Base-by-base conservation (phyloP, 192 early-diverging fungal species). In the Backusella circina region DNA sequence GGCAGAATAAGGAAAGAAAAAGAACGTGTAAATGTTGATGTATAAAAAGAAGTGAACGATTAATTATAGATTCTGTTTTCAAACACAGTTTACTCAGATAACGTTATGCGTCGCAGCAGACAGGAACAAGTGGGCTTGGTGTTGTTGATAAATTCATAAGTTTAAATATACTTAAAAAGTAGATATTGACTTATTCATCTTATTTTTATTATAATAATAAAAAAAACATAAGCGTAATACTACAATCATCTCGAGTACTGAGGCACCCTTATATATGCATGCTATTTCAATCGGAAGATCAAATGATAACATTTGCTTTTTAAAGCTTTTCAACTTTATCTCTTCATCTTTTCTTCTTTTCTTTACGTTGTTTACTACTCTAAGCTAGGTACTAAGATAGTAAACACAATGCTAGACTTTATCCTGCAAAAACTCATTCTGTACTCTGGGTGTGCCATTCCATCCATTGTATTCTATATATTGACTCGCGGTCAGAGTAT, bases 381-480 rank as follows among this genome's bases (percentile, higher is more conserved):
- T 3, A 26, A 61, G 26, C 10, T 28, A n/a, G 16, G 13, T 65
- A 33, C 5, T 35, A 3, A 37, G 13, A 32, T 16, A 68, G n/a
- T n/a, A n/a, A n/a, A n/a, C n/a, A n/a, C n/a, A n/a, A n/a, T 68
- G 67, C 35, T 68, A n/a, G 67, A 68, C n/a, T 37, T 35, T n/a
- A 68, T 68, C 13, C 21, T 68, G 13, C 18, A 68, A 26, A 68
- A 36, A 21, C n/a, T 68, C 7, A 68, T 36, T 10, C 18, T 68
- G 9, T 68, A 68, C 18, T 68, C 67, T 12, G 67, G 33, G 35
- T 68, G 67, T 15, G 36, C 36, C 10, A 36, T 68, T 8, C 67
- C 67, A 7, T 68, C 67, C 15, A 68, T 68, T 36, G n/a, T 68
- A 38, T 68, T 68, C 2, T 38, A 68, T 68, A 21, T 68, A 23